Base-by-base conservation (phyloP, 2,329 filamentous ascomycete species). In the Beauveria medogensis region DNA sequence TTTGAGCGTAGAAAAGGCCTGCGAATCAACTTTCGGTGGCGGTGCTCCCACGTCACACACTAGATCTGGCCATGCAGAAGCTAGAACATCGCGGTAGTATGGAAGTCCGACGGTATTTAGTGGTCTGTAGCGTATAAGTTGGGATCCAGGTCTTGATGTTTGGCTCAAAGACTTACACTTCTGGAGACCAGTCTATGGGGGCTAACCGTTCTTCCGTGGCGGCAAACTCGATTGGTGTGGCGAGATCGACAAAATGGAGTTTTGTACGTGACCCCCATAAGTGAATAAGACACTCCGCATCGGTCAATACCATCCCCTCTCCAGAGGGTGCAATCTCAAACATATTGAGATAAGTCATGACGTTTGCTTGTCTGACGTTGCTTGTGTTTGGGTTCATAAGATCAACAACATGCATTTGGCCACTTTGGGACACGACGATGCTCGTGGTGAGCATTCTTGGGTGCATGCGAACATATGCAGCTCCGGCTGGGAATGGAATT, bases 391-490 rank as follows among this genome's bases (percentile, higher is more conserved):
- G 90, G 64, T 96, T 96, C 85, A 95, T 91, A 5, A 99, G 82
- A 72, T 99, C 94, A 55, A 97, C 91, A 16, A 97, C 89, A 71
- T 99, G 93, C 72, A 99, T 89, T 73, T 97, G 92, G 1, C 95
- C 94, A 48, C 86, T 89, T 69, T 95, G 91, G 3, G 93, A 96
- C 30, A 92, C 87, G 55, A 99, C 91, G 63, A 99, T 92, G 68
- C 91, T 93, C 0, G 95, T 97, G 0, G 94, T 97, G 22, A 92
- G 88, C 83, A 99, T 90, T 68, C 92, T 88, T 1, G 95, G 94
- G 72, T 99, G 94, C 89, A 99, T 94, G 62, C 94, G 87, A 47
- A 97, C 92, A 76, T 92, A 96, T 41, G 94, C 93, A 43, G 93
- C 94, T 10, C 94, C 92, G 2, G 92, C 89, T 61, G 94, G 93